Percentiles rank a stretch among this genome's conserved stretches.
Evolutionary conservation across 2,329 filamentous ascomycete genomes (phyloP).

Genomic region (Penicillium brevicompactum): DNA sequence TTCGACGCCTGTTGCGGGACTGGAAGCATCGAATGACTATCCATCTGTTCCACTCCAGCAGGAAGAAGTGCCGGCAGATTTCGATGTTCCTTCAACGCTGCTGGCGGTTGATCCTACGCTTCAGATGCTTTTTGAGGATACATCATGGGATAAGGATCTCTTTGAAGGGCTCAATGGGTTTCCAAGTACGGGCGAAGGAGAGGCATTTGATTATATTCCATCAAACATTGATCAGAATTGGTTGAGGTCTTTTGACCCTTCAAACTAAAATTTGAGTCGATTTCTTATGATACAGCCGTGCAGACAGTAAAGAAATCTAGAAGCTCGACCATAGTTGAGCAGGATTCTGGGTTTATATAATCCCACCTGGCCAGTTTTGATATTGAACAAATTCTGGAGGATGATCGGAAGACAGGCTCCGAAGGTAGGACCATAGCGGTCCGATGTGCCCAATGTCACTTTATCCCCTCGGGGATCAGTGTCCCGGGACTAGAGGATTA

Average conservation of each 20-base stretch:
- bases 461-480: neutral
- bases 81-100: neutral
- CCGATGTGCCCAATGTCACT: neutral
- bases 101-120: constrained; percentile 17
- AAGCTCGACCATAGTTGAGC: neutral
- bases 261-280: too few relatives aligned
- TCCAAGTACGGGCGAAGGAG: constrained; percentile 10
- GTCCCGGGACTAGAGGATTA: neutral
- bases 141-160: constrained; percentile 10
- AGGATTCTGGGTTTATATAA: too few relatives aligned
- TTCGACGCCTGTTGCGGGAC: neutral
- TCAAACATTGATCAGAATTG: neutral
- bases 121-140: constrained; percentile 21
- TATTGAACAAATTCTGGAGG: neutral
- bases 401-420: neutral
- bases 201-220: neutral
- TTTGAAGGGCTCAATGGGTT: constrained; percentile 20
- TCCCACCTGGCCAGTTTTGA: too few relatives aligned
- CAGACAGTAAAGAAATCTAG: too few relatives aligned
- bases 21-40: neutral
- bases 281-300: neutral
- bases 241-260: neutral
- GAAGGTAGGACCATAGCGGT: neutral
- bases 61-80: neutral
- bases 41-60: neutral